phyloP scores from a whole-genome alignment of 805 yeast genomes.

The Grigorovia humatica region DNA sequence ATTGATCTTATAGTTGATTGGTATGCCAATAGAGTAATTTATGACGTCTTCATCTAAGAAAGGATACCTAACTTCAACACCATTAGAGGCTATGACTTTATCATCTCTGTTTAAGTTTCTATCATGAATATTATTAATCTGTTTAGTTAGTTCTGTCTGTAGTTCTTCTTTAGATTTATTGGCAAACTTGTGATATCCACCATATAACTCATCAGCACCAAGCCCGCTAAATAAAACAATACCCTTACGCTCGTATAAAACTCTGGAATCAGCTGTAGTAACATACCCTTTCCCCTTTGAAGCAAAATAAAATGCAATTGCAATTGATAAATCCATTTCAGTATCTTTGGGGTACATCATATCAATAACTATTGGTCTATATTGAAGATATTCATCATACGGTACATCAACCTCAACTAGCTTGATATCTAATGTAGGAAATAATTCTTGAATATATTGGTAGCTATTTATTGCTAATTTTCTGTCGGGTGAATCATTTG shows the following conservation, averaged over 20 bases:
- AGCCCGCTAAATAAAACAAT: slow-evolving; percentile 80
- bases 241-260: slow-evolving; percentile 40
- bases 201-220: slow-evolving; percentile 96
- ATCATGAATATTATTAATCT: slow-evolving; percentile 61
- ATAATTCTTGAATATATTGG: slow-evolving; percentile 37
- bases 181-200: slow-evolving; percentile 85
- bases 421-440: slow-evolving; percentile 33
- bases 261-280: slow-evolving; percentile 1
- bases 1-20: slow-evolving; percentile 37
- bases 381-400: slow-evolving; percentile 50
- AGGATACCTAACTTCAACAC: slow-evolving; percentile 84
- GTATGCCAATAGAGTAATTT: slow-evolving; percentile 38
- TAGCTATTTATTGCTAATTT: slow-evolving; percentile 58
- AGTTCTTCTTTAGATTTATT: slow-evolving; percentile 36
- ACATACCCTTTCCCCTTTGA: slow-evolving; percentile 43
- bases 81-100: slow-evolving; percentile 75
- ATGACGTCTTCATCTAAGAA: slow-evolving; percentile 61
- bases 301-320: slow-evolving; percentile 91
- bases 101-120: slow-evolving; percentile 90
- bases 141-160: slow-evolving; percentile 51
- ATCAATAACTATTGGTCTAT: slow-evolving; percentile 42
- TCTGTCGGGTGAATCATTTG: slow-evolving; percentile 79
- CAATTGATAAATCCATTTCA: slow-evolving; percentile 93
- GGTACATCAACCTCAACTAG: slow-evolving; percentile 65
- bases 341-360: slow-evolving; percentile 78